phyloP scores from a whole-genome alignment of 2,329 filamentous ascomycete species.

The Venturia effusa region DNA sequence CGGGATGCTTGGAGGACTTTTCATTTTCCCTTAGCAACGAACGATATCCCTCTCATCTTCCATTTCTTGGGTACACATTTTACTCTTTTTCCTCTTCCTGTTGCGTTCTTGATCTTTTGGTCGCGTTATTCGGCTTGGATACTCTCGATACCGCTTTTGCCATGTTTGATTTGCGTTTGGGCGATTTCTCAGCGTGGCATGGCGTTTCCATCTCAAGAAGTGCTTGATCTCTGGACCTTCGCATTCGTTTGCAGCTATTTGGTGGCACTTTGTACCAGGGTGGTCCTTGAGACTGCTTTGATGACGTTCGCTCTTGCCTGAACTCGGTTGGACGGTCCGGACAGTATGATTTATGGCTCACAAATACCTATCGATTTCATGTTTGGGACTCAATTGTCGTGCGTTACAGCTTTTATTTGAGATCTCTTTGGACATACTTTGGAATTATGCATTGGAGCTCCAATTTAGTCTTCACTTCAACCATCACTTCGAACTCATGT shows the following conservation, averaged over 20 bases:
- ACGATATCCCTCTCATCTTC: background rate
- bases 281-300: background rate
- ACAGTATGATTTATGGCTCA: background rate
- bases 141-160: background rate
- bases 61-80: background rate
- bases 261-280: background rate
- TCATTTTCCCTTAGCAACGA: background rate
- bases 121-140: background rate
- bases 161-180: background rate
- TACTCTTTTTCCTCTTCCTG: background rate
- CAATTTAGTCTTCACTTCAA: background rate
- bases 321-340: background rate
- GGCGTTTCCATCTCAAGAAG: background rate
- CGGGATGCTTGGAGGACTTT: background rate
- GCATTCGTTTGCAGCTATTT: background rate
- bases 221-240: background rate
- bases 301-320: background rate
- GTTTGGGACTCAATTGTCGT: background rate
- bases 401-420: background rate
- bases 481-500: background rate
- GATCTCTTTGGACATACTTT: background rate
- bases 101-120: background rate
- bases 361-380: background rate
- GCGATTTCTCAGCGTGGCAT: slow-evolving; percentile 1
- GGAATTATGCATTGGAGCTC: background rate